These are phyloP conservation scores for Inga laurina DNA, from an alignment of 306 rosid genomes.

Conservation along the genomic window DNA sequence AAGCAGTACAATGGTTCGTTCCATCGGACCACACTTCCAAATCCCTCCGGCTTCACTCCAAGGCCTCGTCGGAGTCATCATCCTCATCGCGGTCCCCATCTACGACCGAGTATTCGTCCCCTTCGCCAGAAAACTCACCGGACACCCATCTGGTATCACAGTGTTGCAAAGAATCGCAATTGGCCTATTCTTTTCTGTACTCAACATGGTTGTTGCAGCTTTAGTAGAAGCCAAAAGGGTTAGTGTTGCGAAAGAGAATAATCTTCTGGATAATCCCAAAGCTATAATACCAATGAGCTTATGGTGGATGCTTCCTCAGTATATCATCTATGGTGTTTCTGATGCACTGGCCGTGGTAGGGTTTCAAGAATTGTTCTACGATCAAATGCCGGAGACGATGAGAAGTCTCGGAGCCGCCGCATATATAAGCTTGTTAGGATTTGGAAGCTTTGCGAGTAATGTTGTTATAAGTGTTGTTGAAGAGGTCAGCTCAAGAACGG, in stretches of 20 bases:
- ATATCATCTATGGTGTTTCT: conserved; percentile 26
- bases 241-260: conserved; percentile 35
- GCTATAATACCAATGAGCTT: conserved; percentile 54
- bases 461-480: conserved; percentile 45
- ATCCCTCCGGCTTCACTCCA: not conserved
- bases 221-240: conserved; percentile 60
- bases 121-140: conserved; percentile 36
- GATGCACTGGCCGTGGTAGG: conserved; percentile 45
- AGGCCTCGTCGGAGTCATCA: not conserved
- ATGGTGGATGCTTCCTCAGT: conserved; percentile 88
- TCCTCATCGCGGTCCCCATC: conserved; percentile 39
- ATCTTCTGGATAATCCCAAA: conserved; percentile 48
- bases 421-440: conserved; percentile 51
- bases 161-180: conserved; percentile 65
- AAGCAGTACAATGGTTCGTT: not conserved
- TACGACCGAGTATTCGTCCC: conserved; percentile 51
- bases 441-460: conserved; percentile 59
- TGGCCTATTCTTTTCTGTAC: conserved; percentile 56
- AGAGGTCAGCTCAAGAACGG: conserved; percentile 30
- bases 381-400: conserved; percentile 63
- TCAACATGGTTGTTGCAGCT: conserved; percentile 60
- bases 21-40: not conserved
- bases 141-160: conserved; percentile 57
- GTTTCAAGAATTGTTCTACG: conserved; percentile 67
- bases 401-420: conserved; percentile 84